Evolutionary conservation across 345 rosid genomes (phyloP).

Genomic region (Eucalyptus regnans): DNA sequence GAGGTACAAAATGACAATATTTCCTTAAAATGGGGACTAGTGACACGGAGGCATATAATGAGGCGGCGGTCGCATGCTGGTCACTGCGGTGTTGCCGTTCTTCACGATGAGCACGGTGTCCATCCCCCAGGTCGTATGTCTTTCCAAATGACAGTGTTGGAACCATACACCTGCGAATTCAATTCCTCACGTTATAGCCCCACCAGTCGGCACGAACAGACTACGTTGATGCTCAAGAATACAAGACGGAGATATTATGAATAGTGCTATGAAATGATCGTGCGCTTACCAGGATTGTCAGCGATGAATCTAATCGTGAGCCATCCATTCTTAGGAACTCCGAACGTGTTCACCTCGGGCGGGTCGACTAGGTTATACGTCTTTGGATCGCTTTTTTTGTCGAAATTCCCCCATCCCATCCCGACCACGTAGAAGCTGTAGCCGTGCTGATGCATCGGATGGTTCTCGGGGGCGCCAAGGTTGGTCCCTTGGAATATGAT

Average conservation of each 20-base stretch:
- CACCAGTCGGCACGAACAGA: background rate
- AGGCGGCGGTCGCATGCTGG: background rate
- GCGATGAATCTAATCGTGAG: constrained; percentile 12
- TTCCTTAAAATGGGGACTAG: background rate
- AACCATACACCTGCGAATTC: background rate
- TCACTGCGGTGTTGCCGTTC: background rate
- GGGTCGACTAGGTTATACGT: constrained; percentile 22
- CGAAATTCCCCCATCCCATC: constrained; percentile 16
- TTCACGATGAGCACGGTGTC: background rate
- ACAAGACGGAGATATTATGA: background rate
- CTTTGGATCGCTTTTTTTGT: constrained; percentile 3
- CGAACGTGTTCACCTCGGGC: constrained; percentile 19
- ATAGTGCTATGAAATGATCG: background rate
- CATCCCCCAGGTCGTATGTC: constrained; percentile 1
- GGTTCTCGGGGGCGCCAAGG: constrained; percentile 1
- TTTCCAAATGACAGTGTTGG: background rate
- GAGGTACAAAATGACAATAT: background rate
- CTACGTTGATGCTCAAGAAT: background rate
- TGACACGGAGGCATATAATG: background rate
- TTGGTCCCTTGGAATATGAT: constrained; percentile 33
- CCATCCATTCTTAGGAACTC: constrained; percentile 17
- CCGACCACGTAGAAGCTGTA: constrained; percentile 34
- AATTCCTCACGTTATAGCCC: background rate
- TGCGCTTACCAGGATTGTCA: constrained; percentile 14
- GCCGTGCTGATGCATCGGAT: constrained; percentile 36